A percentile compares a stretch with the other conserved stretches of the same genome.
These are phyloP conservation scores for Hymenoscyphus linearis DNA, from an alignment of 2,329 filamentous ascomycete species.

Conservation along the genomic window DNA sequence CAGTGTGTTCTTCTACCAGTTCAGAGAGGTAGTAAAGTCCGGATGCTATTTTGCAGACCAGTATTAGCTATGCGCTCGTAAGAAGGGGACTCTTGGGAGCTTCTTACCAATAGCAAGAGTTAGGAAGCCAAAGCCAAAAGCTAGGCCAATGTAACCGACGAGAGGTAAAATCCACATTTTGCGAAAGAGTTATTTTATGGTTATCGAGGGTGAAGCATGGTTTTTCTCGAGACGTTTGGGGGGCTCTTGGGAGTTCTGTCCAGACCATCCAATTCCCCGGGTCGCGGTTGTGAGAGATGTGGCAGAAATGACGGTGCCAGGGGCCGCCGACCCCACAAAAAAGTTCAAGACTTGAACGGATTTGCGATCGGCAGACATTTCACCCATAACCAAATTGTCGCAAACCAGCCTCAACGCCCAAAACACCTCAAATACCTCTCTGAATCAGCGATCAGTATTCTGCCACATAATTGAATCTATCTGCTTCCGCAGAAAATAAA, in stretches of 20 bases:
- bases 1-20: slow-evolving; percentile 95
- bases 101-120: slow-evolving; percentile 81
- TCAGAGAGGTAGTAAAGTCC: slow-evolving; percentile 98
- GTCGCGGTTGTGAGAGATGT: slow-evolving; percentile 2
- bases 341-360: slow-evolving; percentile 6
- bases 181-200: not conserved
- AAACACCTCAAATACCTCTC: not conserved
- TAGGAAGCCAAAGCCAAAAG: slow-evolving; percentile 87
- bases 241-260: not conserved
- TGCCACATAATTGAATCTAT: slow-evolving; percentile 13
- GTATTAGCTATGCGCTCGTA: not conserved
- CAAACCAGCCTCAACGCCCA: not conserved
- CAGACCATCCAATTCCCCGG: not conserved
- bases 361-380: not conserved
- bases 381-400: not conserved
- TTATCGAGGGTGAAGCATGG: slow-evolving; percentile 26
- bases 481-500: slow-evolving; percentile 22
- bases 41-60: slow-evolving; percentile 56
- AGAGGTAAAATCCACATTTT: slow-evolving; percentile 88
- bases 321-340: slow-evolving; percentile 10
- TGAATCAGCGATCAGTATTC: not conserved
- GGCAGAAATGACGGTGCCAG: slow-evolving; percentile 10
- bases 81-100: not conserved
- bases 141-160: slow-evolving; percentile 80
- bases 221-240: slow-evolving; percentile 5